Conservation (phyloP, 2,329 filamentous ascomycete genomes). For the Cryphonectria naterciae region DNA sequence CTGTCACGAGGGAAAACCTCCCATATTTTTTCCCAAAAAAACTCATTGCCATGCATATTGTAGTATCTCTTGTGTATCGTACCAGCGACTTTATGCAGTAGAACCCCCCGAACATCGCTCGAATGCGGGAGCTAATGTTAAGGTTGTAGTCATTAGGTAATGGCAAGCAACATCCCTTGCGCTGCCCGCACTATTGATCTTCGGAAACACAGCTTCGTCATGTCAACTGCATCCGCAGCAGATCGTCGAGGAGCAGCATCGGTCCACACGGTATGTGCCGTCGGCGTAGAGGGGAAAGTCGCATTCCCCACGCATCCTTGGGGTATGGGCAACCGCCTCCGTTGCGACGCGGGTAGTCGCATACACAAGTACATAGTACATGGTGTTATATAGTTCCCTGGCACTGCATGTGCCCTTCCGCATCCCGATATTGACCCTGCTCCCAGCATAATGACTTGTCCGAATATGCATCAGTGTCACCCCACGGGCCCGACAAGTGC, state of each 20-base stretch:
- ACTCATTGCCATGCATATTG: neutral
- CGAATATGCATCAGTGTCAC: neutral
- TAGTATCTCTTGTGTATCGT: neutral
- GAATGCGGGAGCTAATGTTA: slow-evolving; percentile 9
- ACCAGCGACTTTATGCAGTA: neutral
- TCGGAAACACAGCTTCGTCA: slow-evolving; percentile 7
- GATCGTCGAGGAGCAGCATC: slow-evolving; percentile 4
- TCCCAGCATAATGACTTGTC: neutral
- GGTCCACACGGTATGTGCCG: neutral
- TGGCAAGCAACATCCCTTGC: slow-evolving; percentile 9
- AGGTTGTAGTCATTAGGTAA: slow-evolving; percentile 19
- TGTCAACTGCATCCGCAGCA: slow-evolving; percentile 5
- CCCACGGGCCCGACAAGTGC: slow-evolving; percentile 3
- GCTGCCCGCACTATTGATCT: neutral
- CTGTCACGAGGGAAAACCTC: neutral
- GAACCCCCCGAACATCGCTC: neutral
- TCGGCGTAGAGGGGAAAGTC: neutral
- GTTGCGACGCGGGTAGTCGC: neutral
- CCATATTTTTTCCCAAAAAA: too few relatives aligned
- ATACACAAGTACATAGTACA: neutral
- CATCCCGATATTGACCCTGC: slow-evolving; percentile 9
- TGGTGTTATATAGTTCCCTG: slow-evolving; percentile 6
- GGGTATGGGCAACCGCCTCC: neutral
- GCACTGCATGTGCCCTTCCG: slow-evolving; percentile 21
- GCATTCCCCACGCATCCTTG: slow-evolving; percentile 1